Percentiles rank a stretch among this genome's conserved stretches.
Evolutionary conservation across 2,329 filamentous ascomycete genomes (phyloP).

Genomic region (Trichothecium sympodiale): DNA sequence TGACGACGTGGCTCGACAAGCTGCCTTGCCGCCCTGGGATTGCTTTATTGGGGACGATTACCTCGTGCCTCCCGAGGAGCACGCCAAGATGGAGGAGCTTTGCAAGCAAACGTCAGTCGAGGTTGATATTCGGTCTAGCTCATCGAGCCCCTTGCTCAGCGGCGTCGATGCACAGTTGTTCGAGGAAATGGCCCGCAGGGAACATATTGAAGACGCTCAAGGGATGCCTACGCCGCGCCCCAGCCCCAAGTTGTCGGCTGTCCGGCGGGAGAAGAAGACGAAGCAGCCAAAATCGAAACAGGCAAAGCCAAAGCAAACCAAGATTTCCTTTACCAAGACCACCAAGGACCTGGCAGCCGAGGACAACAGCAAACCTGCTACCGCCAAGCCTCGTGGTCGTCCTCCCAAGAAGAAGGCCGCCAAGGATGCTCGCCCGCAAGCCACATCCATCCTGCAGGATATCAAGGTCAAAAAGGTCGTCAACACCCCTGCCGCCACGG

Average conservation of each 20-base stretch:
- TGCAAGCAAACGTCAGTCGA: slow-evolving; percentile 25
- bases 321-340: slow-evolving; percentile 29
- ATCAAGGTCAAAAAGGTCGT: slow-evolving; percentile 22
- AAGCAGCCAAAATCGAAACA: too few species aligned
- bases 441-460: slow-evolving; percentile 19
- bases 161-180: slow-evolving; percentile 6
- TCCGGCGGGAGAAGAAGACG: slow-evolving; percentile 25
- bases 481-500: slow-evolving; percentile 27
- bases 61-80: slow-evolving; percentile 32
- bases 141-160: slow-evolving; percentile 7
- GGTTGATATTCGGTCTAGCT: slow-evolving; percentile 15
- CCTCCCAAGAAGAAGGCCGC: slow-evolving; percentile 7
- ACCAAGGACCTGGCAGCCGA: slow-evolving; percentile 8
- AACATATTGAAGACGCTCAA: slow-evolving; percentile 29
- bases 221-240: slow-evolving; percentile 47
- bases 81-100: slow-evolving; percentile 25
- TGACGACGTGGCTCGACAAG: slow-evolving; percentile 73
- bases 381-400: slow-evolving; percentile 1
- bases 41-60: slow-evolving; percentile 38
- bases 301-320: slow-evolving; percentile 43
- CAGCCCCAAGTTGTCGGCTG: slow-evolving; percentile 38
- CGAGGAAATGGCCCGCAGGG: slow-evolving; percentile 20
- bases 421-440: slow-evolving; percentile 15
- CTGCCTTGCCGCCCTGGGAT: slow-evolving; percentile 50
- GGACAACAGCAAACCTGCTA: slow-evolving; percentile 7